A percentile compares a stretch with the other conserved stretches of the same genome.
phyloP scores from a whole-genome alignment of 2,329 filamentous ascomycete genomes.

The Alternaria arbusti region DNA sequence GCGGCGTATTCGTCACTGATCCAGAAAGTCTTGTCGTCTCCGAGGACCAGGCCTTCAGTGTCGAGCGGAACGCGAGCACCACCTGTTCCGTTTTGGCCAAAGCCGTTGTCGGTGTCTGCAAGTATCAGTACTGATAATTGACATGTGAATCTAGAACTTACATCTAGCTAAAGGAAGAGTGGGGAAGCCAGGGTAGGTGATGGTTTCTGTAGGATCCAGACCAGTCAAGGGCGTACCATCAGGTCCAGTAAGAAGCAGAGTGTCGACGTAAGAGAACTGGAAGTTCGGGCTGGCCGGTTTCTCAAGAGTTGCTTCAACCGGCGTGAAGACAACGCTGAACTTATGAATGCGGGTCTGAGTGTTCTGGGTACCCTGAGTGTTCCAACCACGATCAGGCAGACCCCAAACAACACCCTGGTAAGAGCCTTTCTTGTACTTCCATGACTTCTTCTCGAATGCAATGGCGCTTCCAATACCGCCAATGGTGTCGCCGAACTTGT shows the following conservation, averaged over 20 bases:
- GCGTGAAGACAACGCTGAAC: slow-evolving; percentile 66
- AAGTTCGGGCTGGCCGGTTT: slow-evolving; percentile 67
- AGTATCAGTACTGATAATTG: neutral
- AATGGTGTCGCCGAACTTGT: slow-evolving; percentile 73
- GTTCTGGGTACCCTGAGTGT: slow-evolving; percentile 72
- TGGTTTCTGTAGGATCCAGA: slow-evolving; percentile 16
- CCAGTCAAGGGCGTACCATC: slow-evolving; percentile 65
- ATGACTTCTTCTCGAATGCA: slow-evolving; percentile 65
- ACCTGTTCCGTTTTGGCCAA: slow-evolving; percentile 66
- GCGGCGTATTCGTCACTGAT: slow-evolving; percentile 69
- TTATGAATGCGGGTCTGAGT: slow-evolving; percentile 73
- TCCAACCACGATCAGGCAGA: slow-evolving; percentile 75
- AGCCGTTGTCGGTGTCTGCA: slow-evolving; percentile 67
- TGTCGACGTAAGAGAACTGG: slow-evolving; percentile 67
- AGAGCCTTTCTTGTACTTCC: slow-evolving; percentile 55
- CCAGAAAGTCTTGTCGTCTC: slow-evolving; percentile 68
- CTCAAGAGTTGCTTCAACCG: slow-evolving; percentile 59
- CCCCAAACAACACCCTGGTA: slow-evolving; percentile 69
- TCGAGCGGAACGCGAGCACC: slow-evolving; percentile 68
- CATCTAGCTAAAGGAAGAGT: slow-evolving; percentile 67
- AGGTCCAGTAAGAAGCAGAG: slow-evolving; percentile 69
- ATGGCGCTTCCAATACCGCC: slow-evolving; percentile 71
- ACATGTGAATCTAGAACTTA: slow-evolving; percentile 5
- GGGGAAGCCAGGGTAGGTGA: slow-evolving; percentile 65
- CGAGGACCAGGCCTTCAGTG: slow-evolving; percentile 69